Evolutionary conservation across 768 basidiomycete genomes (phyloP).

Genomic region (Macrolepiota dolichaula): DNA sequence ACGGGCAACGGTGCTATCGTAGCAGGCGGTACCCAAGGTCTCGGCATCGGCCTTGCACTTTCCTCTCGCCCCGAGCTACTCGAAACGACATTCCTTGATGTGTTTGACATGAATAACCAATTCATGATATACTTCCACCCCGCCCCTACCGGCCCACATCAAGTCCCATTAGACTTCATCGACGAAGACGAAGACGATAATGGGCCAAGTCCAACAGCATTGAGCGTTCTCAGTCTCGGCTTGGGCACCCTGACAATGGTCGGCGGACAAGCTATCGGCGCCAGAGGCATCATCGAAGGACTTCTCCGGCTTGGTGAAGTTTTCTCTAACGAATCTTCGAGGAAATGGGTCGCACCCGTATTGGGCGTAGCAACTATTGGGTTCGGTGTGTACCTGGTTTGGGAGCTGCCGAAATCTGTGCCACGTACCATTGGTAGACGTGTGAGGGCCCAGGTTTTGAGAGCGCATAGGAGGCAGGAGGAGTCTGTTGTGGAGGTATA

Average conservation of each 20-base stretch:
- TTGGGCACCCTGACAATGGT: constrained; percentile 89
- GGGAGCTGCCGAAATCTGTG: constrained; percentile 85
- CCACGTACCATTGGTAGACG: constrained; percentile 88
- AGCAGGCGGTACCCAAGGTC: constrained; percentile 74
- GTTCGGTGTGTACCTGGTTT: constrained; percentile 72
- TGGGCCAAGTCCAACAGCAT: constrained; percentile 49
- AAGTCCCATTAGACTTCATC: too few relatives aligned
- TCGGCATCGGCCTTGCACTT: constrained; percentile 74
- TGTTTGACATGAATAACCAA: constrained; percentile 84
- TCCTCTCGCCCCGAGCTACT: constrained; percentile 66
- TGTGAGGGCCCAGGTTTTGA: constrained; percentile 61
- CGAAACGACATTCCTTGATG: constrained; percentile 77
- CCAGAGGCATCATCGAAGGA: constrained; percentile 75
- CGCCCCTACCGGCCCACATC: constrained; percentile 7
- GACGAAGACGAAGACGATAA: constrained; percentile 26
- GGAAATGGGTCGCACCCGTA: constrained; percentile 86
- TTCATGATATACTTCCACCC: constrained; percentile 68
- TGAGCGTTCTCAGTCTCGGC: constrained; percentile 72
- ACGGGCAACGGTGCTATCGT: constrained; percentile 52
- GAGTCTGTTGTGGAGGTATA: background rate
- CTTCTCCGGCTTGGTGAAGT: constrained; percentile 73
- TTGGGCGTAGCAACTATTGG: constrained; percentile 76
- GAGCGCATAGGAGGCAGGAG: constrained; percentile 3
- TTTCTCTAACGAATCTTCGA: constrained; percentile 72
- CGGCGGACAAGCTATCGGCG: constrained; percentile 77